These are phyloP conservation scores for Microbotryum violaceum DNA, from an alignment of 1,284 basidiomycete genomes.

Conservation along the genomic window DNA sequence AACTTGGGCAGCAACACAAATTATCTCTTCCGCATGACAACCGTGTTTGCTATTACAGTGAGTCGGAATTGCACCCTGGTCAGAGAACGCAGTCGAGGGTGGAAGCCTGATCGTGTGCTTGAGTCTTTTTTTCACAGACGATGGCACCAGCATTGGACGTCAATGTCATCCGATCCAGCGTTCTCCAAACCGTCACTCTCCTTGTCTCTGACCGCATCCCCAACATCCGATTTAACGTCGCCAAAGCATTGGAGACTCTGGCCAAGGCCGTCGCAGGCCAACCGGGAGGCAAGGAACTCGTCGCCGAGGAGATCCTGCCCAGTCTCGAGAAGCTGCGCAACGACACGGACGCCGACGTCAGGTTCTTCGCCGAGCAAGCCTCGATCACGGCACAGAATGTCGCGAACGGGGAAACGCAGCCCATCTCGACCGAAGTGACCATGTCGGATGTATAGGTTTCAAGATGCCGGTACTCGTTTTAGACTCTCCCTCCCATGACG, in stretches of 20 bases:
- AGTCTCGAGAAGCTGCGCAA: constrained; percentile 78
- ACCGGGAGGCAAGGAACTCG: constrained; percentile 66
- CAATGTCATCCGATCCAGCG: constrained; percentile 74
- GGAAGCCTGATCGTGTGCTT: background rate
- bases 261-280: constrained; percentile 59
- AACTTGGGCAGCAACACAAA: constrained; percentile 97
- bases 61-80: constrained; percentile 36
- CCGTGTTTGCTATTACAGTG: constrained; percentile 96
- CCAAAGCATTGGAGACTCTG: constrained; percentile 71
- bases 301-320: constrained; percentile 67
- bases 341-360: constrained; percentile 90
- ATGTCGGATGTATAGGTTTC: constrained; percentile 23
- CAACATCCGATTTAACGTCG: constrained; percentile 98
- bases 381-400: constrained; percentile 26
- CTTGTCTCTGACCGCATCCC: constrained; percentile 90
- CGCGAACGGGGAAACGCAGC: constrained; percentile 18
- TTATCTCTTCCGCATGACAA: constrained; percentile 98
- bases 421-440: constrained; percentile 24
- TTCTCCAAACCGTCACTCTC: constrained; percentile 76
- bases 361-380: constrained; percentile 53
- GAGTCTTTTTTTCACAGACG: constrained; percentile 51
- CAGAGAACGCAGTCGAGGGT: background rate
- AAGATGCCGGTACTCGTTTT: background rate
- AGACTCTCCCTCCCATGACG: background rate
- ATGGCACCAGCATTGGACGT: constrained; percentile 88